These are phyloP conservation scores for Escallonia rubra DNA, from an alignment of 129 eudicot genomes.

Conservation along the genomic window DNA sequence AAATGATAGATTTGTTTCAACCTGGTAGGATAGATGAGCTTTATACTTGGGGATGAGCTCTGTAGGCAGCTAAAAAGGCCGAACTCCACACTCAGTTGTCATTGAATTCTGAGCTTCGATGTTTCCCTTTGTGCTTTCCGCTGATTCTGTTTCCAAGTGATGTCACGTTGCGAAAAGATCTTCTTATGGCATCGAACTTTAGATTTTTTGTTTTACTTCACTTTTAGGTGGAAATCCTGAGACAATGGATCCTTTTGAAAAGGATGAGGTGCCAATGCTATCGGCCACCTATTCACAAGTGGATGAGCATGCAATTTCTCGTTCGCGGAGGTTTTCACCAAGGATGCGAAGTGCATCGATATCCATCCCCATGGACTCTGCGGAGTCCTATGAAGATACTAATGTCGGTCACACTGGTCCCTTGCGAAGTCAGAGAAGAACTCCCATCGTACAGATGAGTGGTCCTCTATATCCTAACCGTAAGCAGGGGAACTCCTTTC, in stretches of 20 bases:
- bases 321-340: conserved; percentile 22
- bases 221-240: conserved; percentile 30
- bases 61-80: neutral
- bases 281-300: conserved; percentile 18
- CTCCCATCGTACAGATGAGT: conserved; percentile 42
- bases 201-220: neutral
- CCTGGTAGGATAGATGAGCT: no score
- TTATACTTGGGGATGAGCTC: neutral
- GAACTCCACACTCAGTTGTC: neutral
- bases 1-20: no score
- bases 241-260: conserved; percentile 52
- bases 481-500: conserved; percentile 20
- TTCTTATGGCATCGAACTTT: neutral
- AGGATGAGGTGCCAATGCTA: conserved; percentile 58
- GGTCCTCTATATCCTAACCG: conserved; percentile 32
- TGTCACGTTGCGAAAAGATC: neutral
- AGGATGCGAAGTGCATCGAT: conserved; percentile 61
- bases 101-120: neutral
- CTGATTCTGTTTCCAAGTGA: neutral
- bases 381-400: conserved; percentile 26
- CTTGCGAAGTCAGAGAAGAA: conserved; percentile 33
- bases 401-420: conserved; percentile 47
- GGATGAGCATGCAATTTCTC: conserved; percentile 26
- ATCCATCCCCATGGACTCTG: conserved; percentile 42
- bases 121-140: neutral